A percentile compares a stretch with the other conserved stretches of the same genome.
These are phyloP conservation scores for Ascochyta fabae DNA, from an alignment of 2,329 filamentous ascomycete genomes.

Conservation along the genomic window DNA sequence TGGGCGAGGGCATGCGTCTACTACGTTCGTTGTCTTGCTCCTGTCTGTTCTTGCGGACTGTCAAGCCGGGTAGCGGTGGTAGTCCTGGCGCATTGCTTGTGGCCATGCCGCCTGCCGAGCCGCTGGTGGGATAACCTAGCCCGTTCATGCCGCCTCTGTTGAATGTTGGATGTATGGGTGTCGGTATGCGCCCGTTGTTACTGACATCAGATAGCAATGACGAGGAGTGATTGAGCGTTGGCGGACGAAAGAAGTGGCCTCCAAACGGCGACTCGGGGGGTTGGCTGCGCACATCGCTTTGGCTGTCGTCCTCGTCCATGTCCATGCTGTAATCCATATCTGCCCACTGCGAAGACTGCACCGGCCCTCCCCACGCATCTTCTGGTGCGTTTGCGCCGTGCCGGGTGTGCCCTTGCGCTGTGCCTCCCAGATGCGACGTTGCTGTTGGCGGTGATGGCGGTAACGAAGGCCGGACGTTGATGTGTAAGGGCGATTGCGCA, in stretches of 20 bases:
- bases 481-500: conserved; percentile 24
- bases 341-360: conserved; percentile 30
- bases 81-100: conserved; percentile 19
- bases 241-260: conserved; percentile 40
- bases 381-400: neutral
- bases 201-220: conserved; percentile 26
- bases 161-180: conserved; percentile 50
- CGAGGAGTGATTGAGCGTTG: conserved; percentile 43
- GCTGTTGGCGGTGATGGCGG: conserved; percentile 38
- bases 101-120: conserved; percentile 33
- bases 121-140: conserved; percentile 37
- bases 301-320: conserved; percentile 46
- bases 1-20: conserved; percentile 50
- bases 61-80: conserved; percentile 24
- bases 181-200: conserved; percentile 45
- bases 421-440: conserved; percentile 34
- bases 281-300: conserved; percentile 43
- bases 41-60: conserved; percentile 31
- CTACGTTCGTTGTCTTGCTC: conserved; percentile 32
- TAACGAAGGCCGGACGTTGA: conserved; percentile 32
- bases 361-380: conserved; percentile 18
- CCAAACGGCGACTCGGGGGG: conserved; percentile 45
- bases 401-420: conserved; percentile 39
- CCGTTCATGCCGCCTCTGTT: conserved; percentile 37
- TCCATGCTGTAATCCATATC: conserved; percentile 45